Base-by-base conservation (phyloP, 306 rosid genomes). In the Biancaea sappan region DNA sequence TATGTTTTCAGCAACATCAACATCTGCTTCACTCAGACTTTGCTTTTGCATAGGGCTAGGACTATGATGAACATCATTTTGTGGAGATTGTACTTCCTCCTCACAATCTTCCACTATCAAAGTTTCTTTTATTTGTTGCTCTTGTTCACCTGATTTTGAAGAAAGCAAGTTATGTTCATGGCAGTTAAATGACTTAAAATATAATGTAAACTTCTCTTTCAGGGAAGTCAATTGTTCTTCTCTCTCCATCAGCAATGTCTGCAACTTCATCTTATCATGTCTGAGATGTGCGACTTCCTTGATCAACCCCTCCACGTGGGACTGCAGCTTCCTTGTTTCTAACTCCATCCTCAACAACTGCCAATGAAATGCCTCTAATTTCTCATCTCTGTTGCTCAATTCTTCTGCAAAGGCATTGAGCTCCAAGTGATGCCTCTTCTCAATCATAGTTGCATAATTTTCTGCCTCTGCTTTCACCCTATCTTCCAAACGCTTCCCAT, bases 331-430 rank as follows among this genome's bases (percentile, higher is more conserved):
- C 80, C 90, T 94, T 38, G 87, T 64, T 81, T 94, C 97, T 54
- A 90, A 77, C 40, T 91, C 98, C 80, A 81, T 85, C 84, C 94
- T 91, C 79, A 91, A 77, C 84, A 87, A 72, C 66, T 85, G 88
- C 98, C 97, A 94, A 4, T 83, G 90, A 73, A 86, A 85, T 52
- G 86, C 85, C 81, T 91, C 96, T 73, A 93, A 19, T 66, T 91
- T 93, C 84, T 93, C 97, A 76, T 87, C 98, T 82, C 89, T 91
- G 53, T 85, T 58, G 71, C 83, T 75, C 88, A 93, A 77, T 81
- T 93, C 96, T 71, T 93, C 97, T 5, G 87, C 87, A 82, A 91
- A 91, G 69, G 98, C 98, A 72, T 94, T 96, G 9, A 94, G 83
- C 79, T 94, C 98, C 29, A 82, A 67, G 70, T 86, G 88, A 82